Base-by-base conservation (phyloP, 768 basidiomycete species). In the Lactarius indigo region DNA sequence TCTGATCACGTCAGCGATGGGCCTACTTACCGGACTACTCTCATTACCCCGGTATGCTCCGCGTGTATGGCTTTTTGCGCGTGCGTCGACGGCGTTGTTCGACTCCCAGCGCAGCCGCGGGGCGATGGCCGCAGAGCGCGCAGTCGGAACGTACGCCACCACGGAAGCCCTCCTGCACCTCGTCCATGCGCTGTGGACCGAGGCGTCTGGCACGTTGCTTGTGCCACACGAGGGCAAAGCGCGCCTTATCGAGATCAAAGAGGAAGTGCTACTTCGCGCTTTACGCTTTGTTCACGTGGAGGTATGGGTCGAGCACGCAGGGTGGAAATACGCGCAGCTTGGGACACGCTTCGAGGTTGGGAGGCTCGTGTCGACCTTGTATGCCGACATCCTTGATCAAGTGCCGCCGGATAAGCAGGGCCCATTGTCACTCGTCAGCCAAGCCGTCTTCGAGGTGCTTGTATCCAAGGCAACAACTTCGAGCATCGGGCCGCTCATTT, bases 301-400 rank as follows among this genome's bases (percentile, higher is more conserved):
- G 74, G 87, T 96, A 23, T 98, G 95, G 95, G 84, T 89, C 1
- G 89, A 90, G 71, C 90, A 93, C 75, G 74, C 87, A 44, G 85
- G 87, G 2, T 98, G 95, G 95, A 91, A 91, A 74, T 97, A 94
- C 70, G 79, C 81, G 5, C 88, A 89, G 63, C 80, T 95, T 15
- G 88, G 89, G 5, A 90, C 93, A 73, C 84, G 91, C 44, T 96
- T 92, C 72, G 90, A 93, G 78, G 89, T 98, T 57, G 89, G 89
- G 23, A 80, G 83, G 61, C 79, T 87, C 18, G 80, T 94, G 30
- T 83, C 86, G 12, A 79, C 80, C 9, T 78, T 96, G 33, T 96
- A 91, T 74, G 78, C 83, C 17, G 82, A 84, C 47, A 83, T 94
- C 15, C 75, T 96, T 55, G 79, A 83, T 57, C 83, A 89, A 68